These are phyloP conservation scores for Oehlia diaphana DNA, from an alignment of 192 early-diverging fungal genomes.

Conservation along the genomic window DNA sequence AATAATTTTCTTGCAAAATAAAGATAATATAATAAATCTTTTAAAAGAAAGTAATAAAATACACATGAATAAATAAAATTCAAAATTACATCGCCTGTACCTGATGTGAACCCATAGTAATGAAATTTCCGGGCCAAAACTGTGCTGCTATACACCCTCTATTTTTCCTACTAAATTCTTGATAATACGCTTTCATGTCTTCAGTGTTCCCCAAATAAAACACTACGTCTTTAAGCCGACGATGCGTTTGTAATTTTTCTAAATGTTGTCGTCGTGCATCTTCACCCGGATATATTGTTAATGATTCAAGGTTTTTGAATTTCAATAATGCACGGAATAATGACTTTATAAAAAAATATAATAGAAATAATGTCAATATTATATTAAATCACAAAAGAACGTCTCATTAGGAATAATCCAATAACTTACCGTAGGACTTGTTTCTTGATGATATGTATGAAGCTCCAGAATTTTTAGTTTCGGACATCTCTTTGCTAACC, in stretches of 20 bases:
- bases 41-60: background rate
- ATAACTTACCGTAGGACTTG: background rate
- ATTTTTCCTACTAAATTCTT: background rate
- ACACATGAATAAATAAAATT: background rate
- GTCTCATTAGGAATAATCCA: background rate
- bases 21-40: too few relatives aligned
- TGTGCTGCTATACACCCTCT: background rate
- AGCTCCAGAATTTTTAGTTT: slow-evolving; percentile 2
- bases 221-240: background rate
- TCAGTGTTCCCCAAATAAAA: slow-evolving; percentile 11
- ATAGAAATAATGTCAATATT: background rate
- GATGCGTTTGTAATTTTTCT: slow-evolving; percentile 17
- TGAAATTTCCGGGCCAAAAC: slow-evolving; percentile 8
- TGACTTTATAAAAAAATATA: background rate
- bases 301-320: slow-evolving; percentile 4
- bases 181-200: slow-evolving; percentile 1
- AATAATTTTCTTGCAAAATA: too few relatives aligned
- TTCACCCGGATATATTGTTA: slow-evolving; percentile 9
- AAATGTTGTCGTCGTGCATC: slow-evolving; percentile 1
- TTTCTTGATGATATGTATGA: slow-evolving; percentile 18
- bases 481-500: background rate
- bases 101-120: background rate
- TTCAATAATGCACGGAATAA: background rate
- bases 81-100: background rate
- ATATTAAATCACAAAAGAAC: background rate